These are phyloP conservation scores for Ampelocalamus luodianensis DNA, from an alignment of 176 grass and related monocot genomes.

Conservation along the genomic window DNA sequence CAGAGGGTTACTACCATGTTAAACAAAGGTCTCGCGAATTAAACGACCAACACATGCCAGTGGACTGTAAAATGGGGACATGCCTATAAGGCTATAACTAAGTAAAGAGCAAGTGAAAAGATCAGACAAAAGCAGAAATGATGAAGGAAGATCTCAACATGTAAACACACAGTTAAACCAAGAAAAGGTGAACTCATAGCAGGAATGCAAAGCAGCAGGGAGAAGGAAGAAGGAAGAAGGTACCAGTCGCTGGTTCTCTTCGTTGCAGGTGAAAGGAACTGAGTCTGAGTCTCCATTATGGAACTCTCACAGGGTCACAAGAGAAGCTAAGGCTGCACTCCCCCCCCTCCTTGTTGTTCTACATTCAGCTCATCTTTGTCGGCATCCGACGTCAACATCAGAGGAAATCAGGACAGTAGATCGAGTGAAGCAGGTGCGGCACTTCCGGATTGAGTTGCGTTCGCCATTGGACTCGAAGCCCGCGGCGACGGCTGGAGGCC, in stretches of 20 bases:
- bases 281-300: conserved; percentile 51
- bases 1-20: too few relatives aligned
- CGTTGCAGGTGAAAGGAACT: conserved; percentile 61
- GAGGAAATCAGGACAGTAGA: conserved; percentile 30
- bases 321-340: background rate
- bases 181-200: background rate
- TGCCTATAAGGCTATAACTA: background rate
- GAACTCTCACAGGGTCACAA: background rate
- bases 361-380: conserved; percentile 38
- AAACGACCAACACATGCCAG: background rate
- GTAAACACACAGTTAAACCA: background rate
- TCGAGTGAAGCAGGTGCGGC: conserved; percentile 43
- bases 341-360: background rate
- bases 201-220: background rate
- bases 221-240: background rate
- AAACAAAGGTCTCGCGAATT: background rate
- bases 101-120: background rate
- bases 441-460: conserved; percentile 24
- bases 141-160: conserved; percentile 1
- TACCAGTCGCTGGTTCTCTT: conserved; percentile 81
- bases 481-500: conserved; percentile 10
- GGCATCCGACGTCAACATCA: conserved; percentile 21
- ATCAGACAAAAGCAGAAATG: background rate
- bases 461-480: background rate
- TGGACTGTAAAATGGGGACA: background rate